Base-by-base conservation (phyloP, 73 alveolate species). In the Paramecium sexaurelia region DNA sequence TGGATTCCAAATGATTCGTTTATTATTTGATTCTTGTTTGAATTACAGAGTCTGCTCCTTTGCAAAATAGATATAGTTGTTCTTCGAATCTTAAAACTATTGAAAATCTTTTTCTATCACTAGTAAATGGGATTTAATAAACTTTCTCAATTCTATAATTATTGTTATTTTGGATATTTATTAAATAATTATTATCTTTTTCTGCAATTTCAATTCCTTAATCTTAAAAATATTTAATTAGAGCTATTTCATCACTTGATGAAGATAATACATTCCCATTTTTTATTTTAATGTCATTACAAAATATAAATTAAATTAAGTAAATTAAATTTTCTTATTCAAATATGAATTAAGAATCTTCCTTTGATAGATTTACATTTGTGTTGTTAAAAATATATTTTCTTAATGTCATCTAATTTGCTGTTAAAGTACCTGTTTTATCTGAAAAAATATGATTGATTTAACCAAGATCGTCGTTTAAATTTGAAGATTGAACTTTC, bases 201-300 rank as follows among this genome's bases (percentile, higher is more conserved):
- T 71, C 55, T 27, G 43, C 36, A 7, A 20, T 32, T 35, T 51
- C 19, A 7, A 75, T 0, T 99, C 99, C 83, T 96, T 95, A 75
- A 90, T 92, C 75, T 95, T 92, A 9, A 97, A 98, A n/a, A 96
- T 95, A 90, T 95, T 97, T 61, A 94, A 97, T 84, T 35, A 98
- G 92, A 35, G 99, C 99, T 43, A 96, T 92, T 92, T 98, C 99
- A 96, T 98, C 99, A 55, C 99, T 99, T 5, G 99, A 96, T 1
- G 99, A 94, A 27, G 98, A 96, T 39, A 92, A n/a, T 33, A 71
- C 32, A 20, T 71, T 33, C 1, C 86, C 86, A 71, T 71, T 37
- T 20, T 35, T 71, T 27, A 71, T 20, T 36, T 71, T 71, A 7
- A 71, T 71, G 35, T 71, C 86, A 71, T 71, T 71, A 71, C 86